Evolutionary conservation across 306 rosid genomes (phyloP), one percentile per base, ranked within the genome.

Genomic region (Crataegus laevigata): DNA sequence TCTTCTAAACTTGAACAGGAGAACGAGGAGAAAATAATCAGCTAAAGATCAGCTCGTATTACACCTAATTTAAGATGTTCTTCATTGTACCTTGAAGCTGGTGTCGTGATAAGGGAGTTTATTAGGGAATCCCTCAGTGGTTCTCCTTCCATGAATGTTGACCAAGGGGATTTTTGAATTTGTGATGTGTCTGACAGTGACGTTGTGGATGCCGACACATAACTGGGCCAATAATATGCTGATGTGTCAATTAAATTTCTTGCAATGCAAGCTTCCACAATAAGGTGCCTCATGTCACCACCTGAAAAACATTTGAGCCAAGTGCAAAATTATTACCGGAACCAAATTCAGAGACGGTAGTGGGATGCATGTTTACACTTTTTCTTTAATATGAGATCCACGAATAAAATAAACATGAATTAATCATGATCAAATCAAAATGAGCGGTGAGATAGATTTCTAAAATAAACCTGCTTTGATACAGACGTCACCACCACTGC

Each of bases 201-300:
- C 79, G 76, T 67, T 28, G 73, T 73, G 68, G 91, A 79, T 25
- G 83, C 80, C 66, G 88, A 62, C 75, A 86, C 91, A 81, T 87
- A 91, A 78, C 86, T 82, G n/a, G 92, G 90, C 90, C 91, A 91
- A 47, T 84, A 79, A 84, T 89, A 91, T 36, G 82, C 92, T 22
- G 97, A 89, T 28, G 90, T 82, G 78, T 89, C 92, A 32, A 89
- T 74, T 77, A 91, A 85, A 75, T 82, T 79, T 78, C 97, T 89
- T 51, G 94, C 88, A 62, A 91, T 86, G 87, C 92, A 91, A 75
- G 97, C 94, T 80, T 91, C 97, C 78, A 89, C 89, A 66, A 89
- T 86, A 38, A 91, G 97, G 84, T 91, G 97, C 81, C 90, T 78
- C 92, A 91, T 84, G 87, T 86, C 83, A 64, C 91, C 97, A 18